Evolutionary conservation across 1,284 basidiomycete genomes (phyloP).

Genomic region (Calocybe gambosa): DNA sequence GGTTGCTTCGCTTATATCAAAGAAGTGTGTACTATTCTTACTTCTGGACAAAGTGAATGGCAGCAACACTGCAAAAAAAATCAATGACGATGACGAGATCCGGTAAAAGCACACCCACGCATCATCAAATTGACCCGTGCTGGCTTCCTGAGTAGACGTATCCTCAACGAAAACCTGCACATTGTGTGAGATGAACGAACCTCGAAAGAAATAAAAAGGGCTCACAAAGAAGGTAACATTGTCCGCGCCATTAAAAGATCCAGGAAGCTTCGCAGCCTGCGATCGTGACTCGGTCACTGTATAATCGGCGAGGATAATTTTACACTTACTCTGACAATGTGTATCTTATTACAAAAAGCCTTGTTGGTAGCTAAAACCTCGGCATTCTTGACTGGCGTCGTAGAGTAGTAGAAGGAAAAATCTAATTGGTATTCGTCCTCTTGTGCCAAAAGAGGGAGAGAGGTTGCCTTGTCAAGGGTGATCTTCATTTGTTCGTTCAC

Average conservation of each 20-base stretch:
- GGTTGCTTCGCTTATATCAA: background rate
- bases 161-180: constrained; percentile 14
- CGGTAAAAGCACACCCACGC: constrained; percentile 6
- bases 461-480: constrained; percentile 7
- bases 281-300: background rate
- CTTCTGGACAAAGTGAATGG: constrained; percentile 11
- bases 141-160: constrained; percentile 5
- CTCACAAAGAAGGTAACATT: constrained; percentile 10
- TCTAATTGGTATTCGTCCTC: constrained; percentile 6
- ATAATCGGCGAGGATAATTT: background rate
- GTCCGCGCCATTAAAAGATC: constrained; percentile 6
- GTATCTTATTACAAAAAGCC: constrained; percentile 5
- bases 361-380: constrained; percentile 4
- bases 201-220: background rate
- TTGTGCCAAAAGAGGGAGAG: constrained; percentile 7
- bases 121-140: constrained; percentile 11
- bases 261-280: constrained; percentile 9
- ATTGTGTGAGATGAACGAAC: background rate
- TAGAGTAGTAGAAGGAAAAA: constrained; percentile 12
- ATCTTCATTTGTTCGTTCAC: constrained; percentile 12
- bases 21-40: background rate
- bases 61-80: constrained; percentile 6
- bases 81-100: background rate
- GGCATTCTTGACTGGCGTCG: constrained; percentile 1
- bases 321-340: constrained; percentile 6